Evolutionary conservation across 768 basidiomycete genomes (phyloP).

Genomic region (Russula olivacea): DNA sequence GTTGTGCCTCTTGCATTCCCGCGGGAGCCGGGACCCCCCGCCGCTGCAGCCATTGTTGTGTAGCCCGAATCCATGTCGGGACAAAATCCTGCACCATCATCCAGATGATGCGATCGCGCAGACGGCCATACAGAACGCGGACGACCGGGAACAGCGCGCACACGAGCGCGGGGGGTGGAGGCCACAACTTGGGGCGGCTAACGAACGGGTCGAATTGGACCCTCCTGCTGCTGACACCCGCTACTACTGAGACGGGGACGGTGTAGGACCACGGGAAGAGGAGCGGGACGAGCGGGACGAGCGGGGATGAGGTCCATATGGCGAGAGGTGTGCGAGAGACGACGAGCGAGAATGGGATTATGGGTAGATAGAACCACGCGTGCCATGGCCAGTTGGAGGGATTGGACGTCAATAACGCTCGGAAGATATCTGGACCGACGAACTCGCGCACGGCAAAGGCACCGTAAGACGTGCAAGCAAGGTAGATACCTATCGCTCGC

Average conservation of each 20-base stretch:
- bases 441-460: constrained; percentile 65
- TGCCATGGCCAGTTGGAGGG: constrained; percentile 70
- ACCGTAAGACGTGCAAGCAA: constrained; percentile 60
- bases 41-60: neutral
- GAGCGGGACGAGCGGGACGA: constrained; percentile 33
- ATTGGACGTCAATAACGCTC: constrained; percentile 59
- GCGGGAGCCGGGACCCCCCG: too few relatives aligned
- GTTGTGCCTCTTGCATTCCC: neutral
- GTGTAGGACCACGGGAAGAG: constrained; percentile 32
- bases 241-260: constrained; percentile 24
- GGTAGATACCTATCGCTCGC: constrained; percentile 36
- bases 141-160: constrained; percentile 31
- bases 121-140: constrained; percentile 26
- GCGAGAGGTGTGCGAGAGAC: constrained; percentile 42
- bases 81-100: constrained; percentile 25
- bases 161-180: constrained; percentile 32
- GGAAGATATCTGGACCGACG: constrained; percentile 54
- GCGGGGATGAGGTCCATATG: constrained; percentile 27
- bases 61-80: neutral
- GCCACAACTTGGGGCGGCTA: constrained; percentile 30
- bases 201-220: neutral
- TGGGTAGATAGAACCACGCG: constrained; percentile 67
- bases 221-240: neutral
- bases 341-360: constrained; percentile 64
- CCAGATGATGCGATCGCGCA: constrained; percentile 25